These are phyloP conservation scores for Guadua angustifolia DNA, from an alignment of 176 grass and related monocot species.

Conservation along the genomic window DNA sequence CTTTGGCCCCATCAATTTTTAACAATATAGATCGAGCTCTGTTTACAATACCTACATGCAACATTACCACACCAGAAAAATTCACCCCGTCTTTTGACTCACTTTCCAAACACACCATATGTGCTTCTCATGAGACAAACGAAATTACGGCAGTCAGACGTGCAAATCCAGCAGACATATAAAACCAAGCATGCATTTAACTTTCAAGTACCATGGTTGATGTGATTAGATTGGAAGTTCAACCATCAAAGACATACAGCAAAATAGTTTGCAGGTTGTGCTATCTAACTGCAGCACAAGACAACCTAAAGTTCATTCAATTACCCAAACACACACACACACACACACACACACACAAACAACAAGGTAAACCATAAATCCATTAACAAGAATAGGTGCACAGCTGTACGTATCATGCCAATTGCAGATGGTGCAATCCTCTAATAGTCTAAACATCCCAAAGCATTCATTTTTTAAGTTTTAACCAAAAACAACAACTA, in stretches of 20 bases:
- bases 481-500: not conserved
- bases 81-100: not conserved
- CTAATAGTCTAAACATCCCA: not conserved
- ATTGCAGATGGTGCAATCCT: not conserved
- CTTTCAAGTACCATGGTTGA: constrained; percentile 6
- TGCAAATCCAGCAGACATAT: not conserved
- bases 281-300: constrained; percentile 11
- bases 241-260: not conserved
- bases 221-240: not conserved
- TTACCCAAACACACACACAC: too few species aligned
- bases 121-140: not conserved
- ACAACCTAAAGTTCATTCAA: not conserved
- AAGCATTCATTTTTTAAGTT: not conserved
- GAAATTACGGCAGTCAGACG: not conserved
- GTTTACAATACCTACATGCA: not conserved
- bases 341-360: too few species aligned
- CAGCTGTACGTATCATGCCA: not conserved
- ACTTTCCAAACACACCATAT: not conserved
- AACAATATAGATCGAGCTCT: not conserved
- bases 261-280: not conserved
- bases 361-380: not conserved
- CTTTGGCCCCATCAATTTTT: not conserved
- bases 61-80: not conserved
- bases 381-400: not conserved
- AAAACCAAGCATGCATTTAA: not conserved